Evolutionary conservation across 305 asterid genomes (phyloP).

Genomic region (Fraxinus sp.): DNA sequence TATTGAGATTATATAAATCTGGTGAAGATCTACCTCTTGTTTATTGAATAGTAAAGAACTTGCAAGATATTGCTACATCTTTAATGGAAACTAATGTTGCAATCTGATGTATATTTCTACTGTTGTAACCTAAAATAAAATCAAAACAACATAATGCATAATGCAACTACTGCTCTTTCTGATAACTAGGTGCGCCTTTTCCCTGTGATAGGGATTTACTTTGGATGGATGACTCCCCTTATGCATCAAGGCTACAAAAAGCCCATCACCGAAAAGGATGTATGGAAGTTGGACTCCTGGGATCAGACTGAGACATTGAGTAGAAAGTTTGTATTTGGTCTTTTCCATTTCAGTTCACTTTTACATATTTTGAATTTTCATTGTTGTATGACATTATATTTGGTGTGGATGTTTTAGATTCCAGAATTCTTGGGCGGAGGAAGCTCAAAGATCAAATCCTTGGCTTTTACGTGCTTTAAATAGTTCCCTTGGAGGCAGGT

Average conservation of each 20-base stretch:
- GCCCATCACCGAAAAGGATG: slow-evolving; percentile 84
- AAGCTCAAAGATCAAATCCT: slow-evolving; percentile 67
- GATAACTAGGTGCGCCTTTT: slow-evolving; percentile 12
- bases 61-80: background rate
- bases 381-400: slow-evolving; percentile 4
- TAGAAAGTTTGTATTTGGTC: slow-evolving; percentile 55
- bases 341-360: slow-evolving; percentile 23
- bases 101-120: background rate
- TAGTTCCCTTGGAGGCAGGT: slow-evolving; percentile 90
- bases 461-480: slow-evolving; percentile 93
- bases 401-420: slow-evolving; percentile 46
- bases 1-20: slow-evolving; percentile 4
- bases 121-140: background rate
- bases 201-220: slow-evolving; percentile 42
- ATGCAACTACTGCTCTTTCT: slow-evolving; percentile 17
- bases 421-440: slow-evolving; percentile 80
- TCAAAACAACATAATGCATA: background rate
- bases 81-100: background rate
- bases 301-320: slow-evolving; percentile 77
- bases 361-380: slow-evolving; percentile 10
- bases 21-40: background rate
- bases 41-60: background rate
- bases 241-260: slow-evolving; percentile 79
- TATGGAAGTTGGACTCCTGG: slow-evolving; percentile 91
- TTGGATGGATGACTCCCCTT: slow-evolving; percentile 71